Base-by-base conservation (phyloP, 2,329 filamentous ascomycete species). In the Penicillium digitatum region DNA sequence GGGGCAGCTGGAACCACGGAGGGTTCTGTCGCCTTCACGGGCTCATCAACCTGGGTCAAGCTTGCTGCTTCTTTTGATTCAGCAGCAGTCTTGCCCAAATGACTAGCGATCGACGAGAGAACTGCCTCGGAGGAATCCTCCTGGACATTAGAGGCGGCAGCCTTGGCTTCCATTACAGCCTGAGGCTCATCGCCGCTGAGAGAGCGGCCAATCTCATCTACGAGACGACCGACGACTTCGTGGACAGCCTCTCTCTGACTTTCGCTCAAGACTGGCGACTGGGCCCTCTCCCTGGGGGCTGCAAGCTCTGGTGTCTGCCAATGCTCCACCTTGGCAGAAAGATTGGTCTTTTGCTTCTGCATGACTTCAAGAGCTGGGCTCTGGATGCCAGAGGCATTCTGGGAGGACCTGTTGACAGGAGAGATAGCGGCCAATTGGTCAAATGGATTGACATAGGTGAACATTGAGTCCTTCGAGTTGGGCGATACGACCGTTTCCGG, bases 361-460 rank as follows among this genome's bases (percentile, higher is more conserved):
- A 54, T 56, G 32, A 59, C 53, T 46, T 72, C 70, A 24, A 71
- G 66, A 38, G 69, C 71, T 7, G 75, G 65, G 75, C 76, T 63
- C 70, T 71, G 62, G 64, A 72, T 66, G 72, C 76, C 71, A 51
- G 71, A 66, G 47, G 71, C 68, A 32, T 68, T 67, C 63, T 80
- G 79, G n/a, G 81, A 78, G 26, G 80, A 81, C 52, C 75, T 76
- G 59, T 83, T 84, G 49, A 82, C 81, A 35, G 85, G 84, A 58
- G 85, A 87, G 3, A 84, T 84, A 40, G 85, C 84, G 54, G 84
- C 82, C 58, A 89, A 75, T 65, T 87, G 81, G 55, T 89, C 86
- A 64, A 89, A 89, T 1, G 87, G 87, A 64, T 89, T 89, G 64
- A 85, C 80, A 72, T 89, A 88, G 27, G 81, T 88, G 70, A 89